Evolutionary conservation across 331 rosid genomes (phyloP), one percentile per base, ranked within the genome.

Genomic region (Pyracantha coccinea): DNA sequence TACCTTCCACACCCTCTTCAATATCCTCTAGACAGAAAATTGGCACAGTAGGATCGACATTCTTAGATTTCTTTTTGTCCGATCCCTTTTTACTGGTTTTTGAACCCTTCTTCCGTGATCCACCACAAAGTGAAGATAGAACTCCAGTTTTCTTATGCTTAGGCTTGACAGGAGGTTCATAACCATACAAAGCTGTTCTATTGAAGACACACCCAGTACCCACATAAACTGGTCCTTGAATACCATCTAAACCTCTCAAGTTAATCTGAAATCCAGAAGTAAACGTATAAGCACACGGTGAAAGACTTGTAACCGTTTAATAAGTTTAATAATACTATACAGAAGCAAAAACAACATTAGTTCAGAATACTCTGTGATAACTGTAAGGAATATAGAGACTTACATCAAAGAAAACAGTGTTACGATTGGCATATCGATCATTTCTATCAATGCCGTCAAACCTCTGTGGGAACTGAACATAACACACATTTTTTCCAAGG

Each of bases 221-320:
- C 86, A 94, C 97, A 82, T 94, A 94, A 80, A 94, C 98, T 32
- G 98, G 98, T 8, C 98, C 97, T 87, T 94, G 98, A 84, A 94
- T 83, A 1, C 98, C 98, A 79, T 94, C 98, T 85, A 91, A 85
- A 65, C 98, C 98, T 90, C 98, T 85, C 88, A 94, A 90, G 76
- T 94, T 94, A 68, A 94, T 94, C 98, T 94, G 91, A 79, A 61
- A 77, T 55, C 61, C 72, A 86, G 68, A 78, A 77, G 29, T 61
- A 59, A 75, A 73, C 3, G 66, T n/a, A n/a, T n/a, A n/a, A n/a
- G n/a, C n/a, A n/a, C n/a, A n/a, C 31, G 24, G 33, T 66, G 23
- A 12, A 11, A 27, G 7, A 5, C 6, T 61, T 27, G 28, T 62
- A 62, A 28, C 41, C 21, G 2, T 29, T 27, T 20, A 4, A 54